Conservation (phyloP, 1,284 basidiomycete species). For the Grifola frondosa region DNA sequence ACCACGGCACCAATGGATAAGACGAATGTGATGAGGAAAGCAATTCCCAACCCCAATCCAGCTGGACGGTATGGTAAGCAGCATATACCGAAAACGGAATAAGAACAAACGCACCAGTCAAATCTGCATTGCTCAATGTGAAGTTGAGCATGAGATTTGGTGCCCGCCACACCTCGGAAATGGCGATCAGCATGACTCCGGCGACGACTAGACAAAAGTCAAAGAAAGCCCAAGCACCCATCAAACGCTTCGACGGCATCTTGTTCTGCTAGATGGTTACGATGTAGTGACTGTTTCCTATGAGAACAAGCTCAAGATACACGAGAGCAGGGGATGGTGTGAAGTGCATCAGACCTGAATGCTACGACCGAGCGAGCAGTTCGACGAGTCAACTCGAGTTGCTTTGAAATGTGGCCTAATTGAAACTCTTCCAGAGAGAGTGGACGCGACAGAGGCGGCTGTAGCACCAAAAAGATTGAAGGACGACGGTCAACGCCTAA, state of each 20-base stretch:
- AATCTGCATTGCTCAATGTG: constrained; percentile 54
- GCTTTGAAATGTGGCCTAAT: constrained; percentile 11
- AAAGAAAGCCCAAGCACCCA: constrained; percentile 69
- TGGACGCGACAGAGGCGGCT: constrained; percentile 35
- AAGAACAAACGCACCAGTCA: constrained; percentile 51
- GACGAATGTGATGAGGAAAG: constrained; percentile 65
- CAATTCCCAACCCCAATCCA: constrained; percentile 68
- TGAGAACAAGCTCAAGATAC: constrained; percentile 4
- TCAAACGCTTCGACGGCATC: constrained; percentile 72
- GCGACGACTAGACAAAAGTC: constrained; percentile 70
- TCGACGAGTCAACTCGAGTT: constrained; percentile 24
- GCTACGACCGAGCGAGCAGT: constrained; percentile 21
- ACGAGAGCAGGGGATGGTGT: constrained; percentile 14
- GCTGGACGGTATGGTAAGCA: constrained; percentile 40
- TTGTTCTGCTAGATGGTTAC: constrained; percentile 28
- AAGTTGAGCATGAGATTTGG: constrained; percentile 69
- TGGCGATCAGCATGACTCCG: constrained; percentile 58
- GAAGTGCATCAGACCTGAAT: too few relatives aligned
- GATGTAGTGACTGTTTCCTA: constrained; percentile 12
- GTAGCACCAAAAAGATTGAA: constrained; percentile 32
- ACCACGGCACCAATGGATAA: constrained; percentile 70
- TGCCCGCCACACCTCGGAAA: constrained; percentile 70
- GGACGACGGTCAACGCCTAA: constrained; percentile 62
- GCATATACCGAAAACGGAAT: not conserved
- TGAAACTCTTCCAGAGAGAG: constrained; percentile 37